These are phyloP conservation scores for Acanthochlamys bracteata DNA, from an alignment of 106 monocot genomes.

Conservation along the genomic window DNA sequence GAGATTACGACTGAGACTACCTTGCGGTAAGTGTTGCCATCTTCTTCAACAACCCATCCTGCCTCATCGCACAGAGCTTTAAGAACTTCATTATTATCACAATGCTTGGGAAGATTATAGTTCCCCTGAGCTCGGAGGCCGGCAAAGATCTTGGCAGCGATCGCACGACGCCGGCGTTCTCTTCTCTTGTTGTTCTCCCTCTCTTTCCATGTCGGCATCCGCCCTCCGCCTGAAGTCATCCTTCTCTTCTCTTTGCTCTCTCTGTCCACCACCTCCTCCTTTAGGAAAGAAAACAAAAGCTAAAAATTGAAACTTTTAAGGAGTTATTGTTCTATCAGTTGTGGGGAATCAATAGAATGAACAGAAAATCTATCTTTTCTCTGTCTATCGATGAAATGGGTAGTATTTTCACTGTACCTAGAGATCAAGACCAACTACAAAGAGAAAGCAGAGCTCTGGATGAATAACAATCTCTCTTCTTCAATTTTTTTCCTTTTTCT, in stretches of 20 bases:
- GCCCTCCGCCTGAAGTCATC: slow-evolving; percentile 42
- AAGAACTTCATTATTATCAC: slow-evolving; percentile 80
- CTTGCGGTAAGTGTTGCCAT: slow-evolving; percentile 70
- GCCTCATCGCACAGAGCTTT: slow-evolving; percentile 67
- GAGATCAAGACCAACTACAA: too few relatives aligned
- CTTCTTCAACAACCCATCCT: slow-evolving; percentile 65
- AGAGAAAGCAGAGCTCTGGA: too few relatives aligned
- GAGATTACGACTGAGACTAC: slow-evolving; percentile 5
- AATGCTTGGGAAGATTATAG: slow-evolving; percentile 72
- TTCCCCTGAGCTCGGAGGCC: slow-evolving; percentile 48
- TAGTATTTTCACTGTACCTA: too few relatives aligned
- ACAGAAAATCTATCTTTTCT: too few relatives aligned
- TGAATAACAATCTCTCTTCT: too few relatives aligned
- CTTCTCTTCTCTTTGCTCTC: not conserved
- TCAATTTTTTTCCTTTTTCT: too few relatives aligned
- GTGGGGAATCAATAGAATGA: too few relatives aligned
- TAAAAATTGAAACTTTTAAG: too few relatives aligned
- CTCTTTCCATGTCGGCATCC: slow-evolving; percentile 80
- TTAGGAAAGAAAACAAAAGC: not conserved
- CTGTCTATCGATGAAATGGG: too few relatives aligned
- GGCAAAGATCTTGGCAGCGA: slow-evolving; percentile 67
- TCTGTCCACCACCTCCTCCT: not conserved
- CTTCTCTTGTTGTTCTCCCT: slow-evolving; percentile 82
- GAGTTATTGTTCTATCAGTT: too few relatives aligned
- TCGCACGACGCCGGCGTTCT: slow-evolving; percentile 60